These are phyloP conservation scores for Graphium sp. DNA, from an alignment of 2,329 filamentous ascomycete genomes.

Conservation along the genomic window DNA sequence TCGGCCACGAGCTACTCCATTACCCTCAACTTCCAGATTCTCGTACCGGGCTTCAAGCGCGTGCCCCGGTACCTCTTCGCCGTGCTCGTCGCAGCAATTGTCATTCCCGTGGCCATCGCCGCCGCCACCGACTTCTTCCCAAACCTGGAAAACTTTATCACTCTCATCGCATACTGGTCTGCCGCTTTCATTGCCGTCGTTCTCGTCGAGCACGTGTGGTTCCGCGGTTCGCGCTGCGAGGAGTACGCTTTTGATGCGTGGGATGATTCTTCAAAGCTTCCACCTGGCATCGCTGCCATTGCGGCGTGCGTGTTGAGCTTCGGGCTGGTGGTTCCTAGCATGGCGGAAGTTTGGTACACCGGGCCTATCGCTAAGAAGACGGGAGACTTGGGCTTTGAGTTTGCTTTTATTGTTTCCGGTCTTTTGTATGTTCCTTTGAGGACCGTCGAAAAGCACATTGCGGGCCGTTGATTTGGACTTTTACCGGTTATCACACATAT, in stretches of 20 bases:
- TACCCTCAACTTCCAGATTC: constrained; percentile 47
- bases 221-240: constrained; percentile 24
- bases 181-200: constrained; percentile 35
- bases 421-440: constrained; percentile 29
- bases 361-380: constrained; percentile 42
- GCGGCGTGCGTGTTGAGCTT: too few relatives aligned
- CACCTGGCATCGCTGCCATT: constrained; percentile 28
- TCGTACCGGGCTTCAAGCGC: constrained; percentile 35
- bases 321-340: constrained; percentile 41
- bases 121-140: constrained; percentile 39
- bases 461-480: too few relatives aligned
- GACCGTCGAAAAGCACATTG: constrained; percentile 22
- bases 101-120: constrained; percentile 39
- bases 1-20: constrained; percentile 44
- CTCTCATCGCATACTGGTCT: constrained; percentile 42
- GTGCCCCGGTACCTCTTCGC: constrained; percentile 41
- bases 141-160: constrained; percentile 38
- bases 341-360: constrained; percentile 43
- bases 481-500: too few relatives aligned
- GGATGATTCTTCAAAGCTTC: constrained; percentile 25
- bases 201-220: constrained; percentile 27
- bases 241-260: constrained; percentile 28
- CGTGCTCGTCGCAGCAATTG: constrained; percentile 36
- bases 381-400: constrained; percentile 50
- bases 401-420: constrained; percentile 35